Evolutionary conservation across 495 filamentous ascomycete genomes (phyloP).

Genomic region (Neurospora sp.): DNA sequence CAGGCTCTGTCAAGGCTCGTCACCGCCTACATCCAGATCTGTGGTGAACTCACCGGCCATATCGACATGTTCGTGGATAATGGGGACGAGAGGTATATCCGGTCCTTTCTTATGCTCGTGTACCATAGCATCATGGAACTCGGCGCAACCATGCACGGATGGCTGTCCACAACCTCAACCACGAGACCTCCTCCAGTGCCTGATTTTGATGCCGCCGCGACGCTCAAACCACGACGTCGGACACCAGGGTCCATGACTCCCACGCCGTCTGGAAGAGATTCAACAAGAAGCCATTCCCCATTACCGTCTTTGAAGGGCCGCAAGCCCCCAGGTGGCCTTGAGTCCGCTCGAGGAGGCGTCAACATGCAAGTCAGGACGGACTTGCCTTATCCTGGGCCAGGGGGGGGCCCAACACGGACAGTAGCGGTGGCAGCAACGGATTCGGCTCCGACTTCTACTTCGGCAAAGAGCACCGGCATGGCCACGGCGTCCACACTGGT

Average conservation of each 20-base stretch:
- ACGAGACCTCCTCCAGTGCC: neutral
- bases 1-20: slow-evolving; percentile 56
- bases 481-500: neutral
- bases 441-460: neutral
- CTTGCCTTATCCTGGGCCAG: slow-evolving; percentile 9
- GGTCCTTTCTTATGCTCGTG: slow-evolving; percentile 65
- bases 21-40: slow-evolving; percentile 62
- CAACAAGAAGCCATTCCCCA: neutral
- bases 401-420: neutral
- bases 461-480: neutral
- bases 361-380: slow-evolving; percentile 18
- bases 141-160: slow-evolving; percentile 27
- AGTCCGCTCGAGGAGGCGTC: neutral
- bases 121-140: slow-evolving; percentile 70
- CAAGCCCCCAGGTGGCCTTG: neutral
- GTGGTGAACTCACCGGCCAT: slow-evolving; percentile 52
- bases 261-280: neutral
- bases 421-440: neutral
- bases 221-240: neutral
- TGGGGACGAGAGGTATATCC: slow-evolving; percentile 63
- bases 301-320: neutral
- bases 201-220: slow-evolving; percentile 23
- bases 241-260: neutral
- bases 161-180: neutral
- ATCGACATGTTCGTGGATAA: slow-evolving; percentile 58